phyloP scores from a whole-genome alignment of 129 eudicot genomes.

The Sambucus nigra region DNA sequence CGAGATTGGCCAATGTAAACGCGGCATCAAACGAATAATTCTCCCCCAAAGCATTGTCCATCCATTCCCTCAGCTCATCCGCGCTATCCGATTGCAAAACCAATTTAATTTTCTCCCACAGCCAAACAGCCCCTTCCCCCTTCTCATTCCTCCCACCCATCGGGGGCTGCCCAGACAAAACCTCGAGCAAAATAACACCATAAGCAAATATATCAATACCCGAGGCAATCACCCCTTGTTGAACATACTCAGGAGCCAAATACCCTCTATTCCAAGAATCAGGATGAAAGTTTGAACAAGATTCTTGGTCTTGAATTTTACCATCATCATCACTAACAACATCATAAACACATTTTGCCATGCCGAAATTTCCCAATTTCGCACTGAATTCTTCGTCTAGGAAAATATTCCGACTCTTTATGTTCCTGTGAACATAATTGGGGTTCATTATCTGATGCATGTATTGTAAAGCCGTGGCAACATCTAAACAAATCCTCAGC shows the following conservation, averaged over 20 bases:
- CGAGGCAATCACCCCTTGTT: conserved; percentile 17
- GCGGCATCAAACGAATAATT: conserved; percentile 58
- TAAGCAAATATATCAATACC: conserved; percentile 45
- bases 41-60: conserved; percentile 64
- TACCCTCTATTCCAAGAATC: conserved; percentile 48
- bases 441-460: conserved; percentile 75
- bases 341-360: conserved; percentile 33
- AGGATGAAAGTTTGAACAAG: conserved; percentile 24
- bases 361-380: conserved; percentile 75
- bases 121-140: conserved; percentile 15
- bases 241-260: conserved; percentile 49
- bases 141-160: conserved; percentile 19
- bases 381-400: conserved; percentile 81
- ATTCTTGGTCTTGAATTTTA: conserved; percentile 12
- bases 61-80: conserved; percentile 63
- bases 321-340: conserved; percentile 1
- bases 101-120: conserved; percentile 39
- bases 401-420: conserved; percentile 72
- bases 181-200: conserved; percentile 61
- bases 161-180: conserved; percentile 52
- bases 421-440: conserved; percentile 47
- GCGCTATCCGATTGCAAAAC: conserved; percentile 39
- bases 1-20: conserved; percentile 56
- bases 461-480: conserved; percentile 68
- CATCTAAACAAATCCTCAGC: conserved; percentile 71